Evolutionary conservation across 306 rosid species (phyloP), one percentile per base, ranked within the genome.

Genomic region (Erythrophleum fordii): DNA sequence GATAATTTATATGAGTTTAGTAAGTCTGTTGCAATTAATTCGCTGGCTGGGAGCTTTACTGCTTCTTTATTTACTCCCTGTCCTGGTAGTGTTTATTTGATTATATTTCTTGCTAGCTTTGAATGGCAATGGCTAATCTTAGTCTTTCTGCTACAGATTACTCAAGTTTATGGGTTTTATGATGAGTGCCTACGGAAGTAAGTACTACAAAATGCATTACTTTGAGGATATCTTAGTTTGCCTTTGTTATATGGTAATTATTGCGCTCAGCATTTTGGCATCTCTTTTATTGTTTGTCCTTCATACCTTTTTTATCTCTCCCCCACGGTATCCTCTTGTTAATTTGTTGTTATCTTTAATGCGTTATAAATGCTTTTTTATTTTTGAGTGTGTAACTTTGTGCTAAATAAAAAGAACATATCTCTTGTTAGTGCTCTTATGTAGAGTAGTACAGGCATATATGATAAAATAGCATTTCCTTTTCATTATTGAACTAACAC

Each of bases 111-210:
- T 4, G 35, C 60, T 20, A 48, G n/a, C 25, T 8, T 56, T 37
- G 42, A 59, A n/a, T 64, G 17, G 17, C 42, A 18, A 20, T 82
- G 60, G 31, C 51, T 66, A 37, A 66, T 66, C 51, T 66, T n/a
- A 37, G 23, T 66, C 51, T 66, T 66, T 11, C 25, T 39, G 51
- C 31, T 8, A 66, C 51, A 66, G 72, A 66, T 66, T 20, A 66
- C 51, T 66, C 72, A 66, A 66, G 72, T 66, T 37, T 66, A 66
- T 66, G 72, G 72, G 72, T 66, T 66, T 66, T 66, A 66, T 12
- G 72, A 66, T 39, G 72, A 66, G 31, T 37, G 51, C 72, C 51
- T 66, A 66, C 16, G 72, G 10, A 66, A 66, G 72, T 66, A 45
- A 66, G 72, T 66, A n/a, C 72, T 37, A 66, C 10, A 8, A 11